A percentile compares a stretch with the other conserved stretches of the same genome.
Evolutionary conservation across 345 rosid species (phyloP).

Genomic region (Balakata baccata): DNA sequence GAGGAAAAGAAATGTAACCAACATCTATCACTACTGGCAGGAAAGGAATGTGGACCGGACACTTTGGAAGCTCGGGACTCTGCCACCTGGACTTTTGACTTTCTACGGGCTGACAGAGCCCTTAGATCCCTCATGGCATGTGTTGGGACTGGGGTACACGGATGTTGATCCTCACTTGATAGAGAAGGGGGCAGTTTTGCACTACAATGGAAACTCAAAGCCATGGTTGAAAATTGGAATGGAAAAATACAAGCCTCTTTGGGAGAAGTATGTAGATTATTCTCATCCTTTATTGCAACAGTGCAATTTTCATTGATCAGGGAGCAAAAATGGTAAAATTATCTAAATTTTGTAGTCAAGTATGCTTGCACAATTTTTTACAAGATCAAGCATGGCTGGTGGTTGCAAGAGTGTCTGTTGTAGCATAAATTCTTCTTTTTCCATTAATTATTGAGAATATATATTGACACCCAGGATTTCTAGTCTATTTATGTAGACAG

Average conservation of each 20-base stretch:
- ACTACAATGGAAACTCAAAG: constrained; percentile 87
- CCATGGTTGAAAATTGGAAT: constrained; percentile 98
- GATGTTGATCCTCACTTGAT: constrained; percentile 72
- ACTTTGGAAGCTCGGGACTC: constrained; percentile 87
- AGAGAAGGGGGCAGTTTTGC: constrained; percentile 87
- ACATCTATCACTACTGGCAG: constrained; percentile 93
- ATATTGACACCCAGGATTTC: constrained; percentile 4
- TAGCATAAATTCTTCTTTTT: constrained; percentile 25
- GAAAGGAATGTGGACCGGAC: constrained; percentile 81
- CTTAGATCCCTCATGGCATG: constrained; percentile 77
- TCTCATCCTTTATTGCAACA: constrained; percentile 68
- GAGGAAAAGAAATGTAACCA: constrained; percentile 86
- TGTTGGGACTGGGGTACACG: constrained; percentile 85
- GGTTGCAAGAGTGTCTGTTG: constrained; percentile 39
- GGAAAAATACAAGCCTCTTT: constrained; percentile 87
- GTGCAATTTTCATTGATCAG: constrained; percentile 78
- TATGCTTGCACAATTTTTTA: constrained; percentile 44
- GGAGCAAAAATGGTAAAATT: constrained; percentile 10
- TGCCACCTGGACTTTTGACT: constrained; percentile 86
- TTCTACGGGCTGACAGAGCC: constrained; percentile 88
- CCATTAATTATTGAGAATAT: constrained; percentile 19
- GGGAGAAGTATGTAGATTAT: constrained; percentile 93
- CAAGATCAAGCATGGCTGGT: constrained; percentile 44
- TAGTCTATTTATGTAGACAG: constrained; percentile 14
- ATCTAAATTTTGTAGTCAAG: constrained; percentile 20